A percentile compares a stretch with the other conserved stretches of the same genome.
These are phyloP conservation scores for Chalciporus pseudorubinellus DNA, from an alignment of 768 basidiomycete species.

Conservation along the genomic window DNA sequence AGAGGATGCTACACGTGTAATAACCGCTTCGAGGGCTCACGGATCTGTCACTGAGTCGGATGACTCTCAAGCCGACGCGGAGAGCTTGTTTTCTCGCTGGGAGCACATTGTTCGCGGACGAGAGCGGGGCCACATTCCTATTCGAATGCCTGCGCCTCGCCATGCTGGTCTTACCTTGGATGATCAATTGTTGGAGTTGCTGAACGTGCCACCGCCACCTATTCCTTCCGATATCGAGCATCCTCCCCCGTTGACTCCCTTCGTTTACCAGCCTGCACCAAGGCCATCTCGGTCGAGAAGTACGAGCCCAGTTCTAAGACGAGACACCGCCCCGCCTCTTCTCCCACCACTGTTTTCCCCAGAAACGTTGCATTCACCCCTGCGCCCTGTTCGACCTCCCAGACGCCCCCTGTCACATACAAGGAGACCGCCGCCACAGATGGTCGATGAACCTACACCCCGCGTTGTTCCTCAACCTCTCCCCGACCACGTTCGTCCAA, in stretches of 20 bases:
- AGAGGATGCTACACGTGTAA: constrained; percentile 19
- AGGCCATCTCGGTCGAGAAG: constrained; percentile 39
- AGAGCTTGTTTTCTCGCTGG: constrained; percentile 29
- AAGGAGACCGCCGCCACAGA: not conserved
- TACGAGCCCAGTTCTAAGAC: constrained; percentile 35
- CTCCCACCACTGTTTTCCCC: constrained; percentile 21
- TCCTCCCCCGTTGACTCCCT: constrained; percentile 54
- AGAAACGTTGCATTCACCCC: constrained; percentile 12
- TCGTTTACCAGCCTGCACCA: constrained; percentile 52
- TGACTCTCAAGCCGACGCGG: constrained; percentile 25
- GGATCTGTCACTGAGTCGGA: constrained; percentile 33
- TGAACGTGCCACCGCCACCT: constrained; percentile 45
- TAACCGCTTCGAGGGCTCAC: constrained; percentile 1
- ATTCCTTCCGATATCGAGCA: constrained; percentile 40
- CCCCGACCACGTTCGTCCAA: constrained; percentile 6
- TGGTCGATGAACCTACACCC: not conserved
- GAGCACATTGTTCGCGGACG: constrained; percentile 24
- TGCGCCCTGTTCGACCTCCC: constrained; percentile 3
- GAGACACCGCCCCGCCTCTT: constrained; percentile 28
- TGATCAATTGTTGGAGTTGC: constrained; percentile 57
- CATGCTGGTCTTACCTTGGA: constrained; percentile 52
- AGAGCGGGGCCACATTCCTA: constrained; percentile 29
- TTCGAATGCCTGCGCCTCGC: constrained; percentile 45
- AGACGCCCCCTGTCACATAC: constrained; percentile 10
- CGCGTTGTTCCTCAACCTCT: constrained; percentile 11